These are phyloP conservation scores for Barbarea vulgaris DNA, from an alignment of 345 rosid genomes.

Conservation along the genomic window DNA sequence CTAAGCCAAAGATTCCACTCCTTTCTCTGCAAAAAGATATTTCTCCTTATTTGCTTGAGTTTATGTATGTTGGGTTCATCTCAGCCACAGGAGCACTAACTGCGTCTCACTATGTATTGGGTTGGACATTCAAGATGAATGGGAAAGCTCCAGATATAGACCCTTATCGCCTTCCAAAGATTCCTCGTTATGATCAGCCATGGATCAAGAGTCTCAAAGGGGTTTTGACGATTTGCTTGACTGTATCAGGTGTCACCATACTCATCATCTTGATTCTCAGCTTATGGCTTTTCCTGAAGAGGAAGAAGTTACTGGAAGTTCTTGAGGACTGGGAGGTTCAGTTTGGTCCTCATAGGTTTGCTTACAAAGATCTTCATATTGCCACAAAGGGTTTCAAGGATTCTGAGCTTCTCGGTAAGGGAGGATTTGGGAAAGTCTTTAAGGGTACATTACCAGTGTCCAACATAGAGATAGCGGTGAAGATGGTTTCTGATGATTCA, in stretches of 20 bases:
- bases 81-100: neutral
- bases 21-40: slow-evolving; percentile 35
- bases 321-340: slow-evolving; percentile 76
- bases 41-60: slow-evolving; percentile 41
- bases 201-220: neutral
- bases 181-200: neutral
- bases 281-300: slow-evolving; percentile 5
- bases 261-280: neutral
- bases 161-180: neutral
- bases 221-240: neutral
- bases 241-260: neutral
- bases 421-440: slow-evolving; percentile 59
- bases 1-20: slow-evolving; percentile 40
- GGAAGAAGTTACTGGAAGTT: slow-evolving; percentile 23
- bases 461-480: slow-evolving; percentile 10
- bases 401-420: slow-evolving; percentile 35
- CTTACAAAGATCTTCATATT: slow-evolving; percentile 50
- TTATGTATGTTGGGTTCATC: slow-evolving; percentile 38
- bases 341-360: slow-evolving; percentile 71
- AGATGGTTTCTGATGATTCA: slow-evolving; percentile 30
- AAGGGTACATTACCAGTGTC: slow-evolving; percentile 22
- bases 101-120: slow-evolving; percentile 24
- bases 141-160: slow-evolving; percentile 42
- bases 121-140: slow-evolving; percentile 42
- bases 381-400: slow-evolving; percentile 30